A percentile compares a stretch with the other conserved stretches of the same genome.
Evolutionary conservation across 2,329 filamentous ascomycete genomes (phyloP).

Genomic region (Samsoniella hepiali): DNA sequence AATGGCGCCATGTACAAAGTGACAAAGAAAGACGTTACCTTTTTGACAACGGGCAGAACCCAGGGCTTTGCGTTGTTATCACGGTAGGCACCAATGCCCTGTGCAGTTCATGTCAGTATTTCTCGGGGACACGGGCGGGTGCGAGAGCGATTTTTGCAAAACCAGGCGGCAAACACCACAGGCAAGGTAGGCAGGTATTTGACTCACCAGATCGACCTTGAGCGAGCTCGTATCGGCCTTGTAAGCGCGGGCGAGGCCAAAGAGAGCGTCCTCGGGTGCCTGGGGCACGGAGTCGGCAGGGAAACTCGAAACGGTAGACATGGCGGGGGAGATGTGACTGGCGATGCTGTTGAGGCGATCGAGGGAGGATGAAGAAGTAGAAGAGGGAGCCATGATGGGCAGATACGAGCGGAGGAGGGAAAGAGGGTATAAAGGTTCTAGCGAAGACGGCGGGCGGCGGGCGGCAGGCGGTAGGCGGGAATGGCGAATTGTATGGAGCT

Average conservation of each 20-base stretch:
- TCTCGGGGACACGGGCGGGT: neutral
- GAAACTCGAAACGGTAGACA: slow-evolving; percentile 60
- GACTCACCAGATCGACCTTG: slow-evolving; percentile 86
- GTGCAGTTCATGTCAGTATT: neutral
- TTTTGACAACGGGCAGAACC: slow-evolving; percentile 93
- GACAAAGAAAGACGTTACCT: slow-evolving; percentile 54
- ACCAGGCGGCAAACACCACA: neutral
- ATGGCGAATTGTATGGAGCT: neutral
- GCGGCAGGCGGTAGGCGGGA: neutral
- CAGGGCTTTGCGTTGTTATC: slow-evolving; percentile 95
- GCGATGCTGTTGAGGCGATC: slow-evolving; percentile 60
- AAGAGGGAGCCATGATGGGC: slow-evolving; percentile 23
- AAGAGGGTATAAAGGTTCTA: neutral
- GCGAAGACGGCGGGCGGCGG: neutral
- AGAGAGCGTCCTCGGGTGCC: slow-evolving; percentile 92
- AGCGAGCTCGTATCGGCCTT: slow-evolving; percentile 70
- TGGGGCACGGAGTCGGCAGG: slow-evolving; percentile 74
- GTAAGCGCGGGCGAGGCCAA: slow-evolving; percentile 87
- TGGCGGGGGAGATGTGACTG: slow-evolving; percentile 65
- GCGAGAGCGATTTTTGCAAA: neutral
- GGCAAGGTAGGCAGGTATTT: neutral
- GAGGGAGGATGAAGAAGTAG: slow-evolving; percentile 45
- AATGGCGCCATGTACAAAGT: neutral
- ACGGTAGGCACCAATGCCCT: slow-evolving; percentile 87
- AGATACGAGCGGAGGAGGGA: neutral